Percentiles rank a stretch among this genome's conserved stretches.
phyloP scores from a whole-genome alignment of 495 filamentous ascomycete genomes.

The Astrothelium subdiscretum region DNA sequence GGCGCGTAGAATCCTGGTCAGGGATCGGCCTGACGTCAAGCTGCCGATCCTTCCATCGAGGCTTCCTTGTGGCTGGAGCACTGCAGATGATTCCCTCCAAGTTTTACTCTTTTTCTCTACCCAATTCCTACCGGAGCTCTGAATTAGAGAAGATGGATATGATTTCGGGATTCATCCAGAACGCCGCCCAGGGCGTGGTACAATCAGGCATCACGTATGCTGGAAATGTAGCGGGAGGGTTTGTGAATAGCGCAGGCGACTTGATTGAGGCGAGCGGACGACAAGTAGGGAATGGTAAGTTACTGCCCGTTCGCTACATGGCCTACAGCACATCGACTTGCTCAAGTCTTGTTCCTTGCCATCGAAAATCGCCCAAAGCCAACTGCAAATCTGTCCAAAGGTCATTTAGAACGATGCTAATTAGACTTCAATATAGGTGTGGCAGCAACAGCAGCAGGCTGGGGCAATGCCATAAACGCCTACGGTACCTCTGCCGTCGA shows the following conservation, averaged over 20 bases:
- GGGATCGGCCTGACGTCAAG: not conserved
- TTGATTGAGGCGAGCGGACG: conserved; percentile 2
- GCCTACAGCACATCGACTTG: not conserved
- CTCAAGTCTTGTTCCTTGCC: not conserved
- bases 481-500: conserved; percentile 13
- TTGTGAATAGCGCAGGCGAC: conserved; percentile 1
- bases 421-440: not conserved
- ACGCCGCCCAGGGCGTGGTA: not conserved
- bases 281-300: conserved; percentile 2
- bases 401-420: not conserved
- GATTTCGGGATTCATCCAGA: conserved; percentile 1
- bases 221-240: not conserved
- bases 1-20: not conserved
- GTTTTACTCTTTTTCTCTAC: not conserved
- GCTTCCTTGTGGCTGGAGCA: not conserved
- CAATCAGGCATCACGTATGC: not conserved
- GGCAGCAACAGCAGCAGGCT: conserved; percentile 9
- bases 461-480: conserved; percentile 12
- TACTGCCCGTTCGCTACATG: not conserved
- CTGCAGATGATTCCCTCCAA: not conserved
- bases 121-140: not conserved
- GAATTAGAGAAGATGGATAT: not conserved
- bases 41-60: not conserved
- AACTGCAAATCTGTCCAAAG: not conserved
- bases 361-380: not conserved